Conservation (phyloP, 345 rosid genomes). For the Luvunga scandens region DNA sequence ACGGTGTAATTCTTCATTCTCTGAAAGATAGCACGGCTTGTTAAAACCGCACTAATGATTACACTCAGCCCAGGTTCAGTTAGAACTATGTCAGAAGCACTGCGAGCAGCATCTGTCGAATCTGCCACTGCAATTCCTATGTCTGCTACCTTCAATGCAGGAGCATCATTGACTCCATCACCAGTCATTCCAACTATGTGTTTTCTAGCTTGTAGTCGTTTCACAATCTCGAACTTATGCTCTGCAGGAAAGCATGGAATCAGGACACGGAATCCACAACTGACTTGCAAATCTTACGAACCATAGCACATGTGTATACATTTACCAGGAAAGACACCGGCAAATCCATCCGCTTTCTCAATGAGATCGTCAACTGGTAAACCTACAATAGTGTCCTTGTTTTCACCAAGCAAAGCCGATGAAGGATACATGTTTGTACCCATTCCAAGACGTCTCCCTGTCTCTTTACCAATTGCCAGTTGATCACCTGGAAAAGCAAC, state of each 20-base stretch:
- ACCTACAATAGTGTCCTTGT: slow-evolving; percentile 47
- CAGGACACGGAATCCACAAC: not conserved
- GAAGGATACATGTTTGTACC: slow-evolving; percentile 97
- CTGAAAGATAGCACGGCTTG: slow-evolving; percentile 92
- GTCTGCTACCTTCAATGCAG: slow-evolving; percentile 82
- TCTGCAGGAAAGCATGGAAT: slow-evolving; percentile 41
- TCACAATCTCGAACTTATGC: slow-evolving; percentile 86
- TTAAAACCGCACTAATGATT: slow-evolving; percentile 85
- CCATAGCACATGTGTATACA: not conserved
- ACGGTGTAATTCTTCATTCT: slow-evolving; percentile 95
- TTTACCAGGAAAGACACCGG: slow-evolving; percentile 90
- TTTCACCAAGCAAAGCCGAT: slow-evolving; percentile 72
- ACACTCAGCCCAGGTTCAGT: slow-evolving; percentile 94
- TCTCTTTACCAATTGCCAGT: slow-evolving; percentile 89
- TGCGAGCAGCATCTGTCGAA: slow-evolving; percentile 88
- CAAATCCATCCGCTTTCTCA: slow-evolving; percentile 90
- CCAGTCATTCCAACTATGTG: slow-evolving; percentile 98
- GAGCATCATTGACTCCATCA: slow-evolving; percentile 94
- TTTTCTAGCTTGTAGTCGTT: slow-evolving; percentile 64
- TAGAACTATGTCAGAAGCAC: slow-evolving; percentile 90
- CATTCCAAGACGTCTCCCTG: slow-evolving; percentile 97
- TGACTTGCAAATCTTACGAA: not conserved
- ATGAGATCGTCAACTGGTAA: slow-evolving; percentile 73
- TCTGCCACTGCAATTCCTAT: slow-evolving; percentile 94
- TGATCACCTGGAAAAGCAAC: slow-evolving; percentile 62